Evolutionary conservation across 73 alveolate genomes (phyloP), one percentile per base, ranked within the genome.

Genomic region (Uronychia setigera): DNA sequence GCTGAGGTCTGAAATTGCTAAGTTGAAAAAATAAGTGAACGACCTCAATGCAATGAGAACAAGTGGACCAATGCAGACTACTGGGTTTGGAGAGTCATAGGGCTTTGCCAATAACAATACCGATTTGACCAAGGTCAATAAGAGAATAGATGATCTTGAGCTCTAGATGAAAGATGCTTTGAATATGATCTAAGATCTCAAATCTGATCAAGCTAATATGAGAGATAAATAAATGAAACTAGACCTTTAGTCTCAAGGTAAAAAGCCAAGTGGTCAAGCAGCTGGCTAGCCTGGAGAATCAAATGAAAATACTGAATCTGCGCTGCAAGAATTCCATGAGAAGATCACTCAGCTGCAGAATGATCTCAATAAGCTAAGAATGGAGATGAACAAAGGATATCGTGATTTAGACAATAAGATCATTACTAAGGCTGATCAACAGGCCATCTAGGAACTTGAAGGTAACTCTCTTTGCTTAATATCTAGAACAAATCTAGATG

Each of bases 1-100:
- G 83, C 57, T 74, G 84, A 32, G 34, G 76, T 60, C 83, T 25
- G 76, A 83, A 33, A 83, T 33, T 33, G 58, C 76, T 19, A 32
- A 75, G 33, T 1, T 83, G 1, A 13, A 33, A 9, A 83, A 83
- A 76, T 78, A 83, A 60, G 28, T 83, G 26, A 82, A 83, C 1
- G 78, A 76, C 1, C 29, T 34, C 19, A 74, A 83, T 58, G 76
- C 74, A n/a, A 34, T 30, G 60, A 14, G 74, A 14, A 19, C 29
- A 29, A 82, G 35, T 27, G 76, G 35, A 76, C 59, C 11, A 26
- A 29, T 35, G 33, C 30, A 58, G 26, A 29, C 74, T 19, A 29
- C n/a, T n/a, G n/a, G n/a, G n/a, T n/a, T n/a, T n/a, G n/a, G n/a
- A n/a, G n/a, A n/a, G n/a, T n/a, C n/a, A n/a, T n/a, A n/a, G n/a